Evolutionary conservation across 1,284 basidiomycete species (phyloP).

Genomic region (Apiotrichum montevideense): DNA sequence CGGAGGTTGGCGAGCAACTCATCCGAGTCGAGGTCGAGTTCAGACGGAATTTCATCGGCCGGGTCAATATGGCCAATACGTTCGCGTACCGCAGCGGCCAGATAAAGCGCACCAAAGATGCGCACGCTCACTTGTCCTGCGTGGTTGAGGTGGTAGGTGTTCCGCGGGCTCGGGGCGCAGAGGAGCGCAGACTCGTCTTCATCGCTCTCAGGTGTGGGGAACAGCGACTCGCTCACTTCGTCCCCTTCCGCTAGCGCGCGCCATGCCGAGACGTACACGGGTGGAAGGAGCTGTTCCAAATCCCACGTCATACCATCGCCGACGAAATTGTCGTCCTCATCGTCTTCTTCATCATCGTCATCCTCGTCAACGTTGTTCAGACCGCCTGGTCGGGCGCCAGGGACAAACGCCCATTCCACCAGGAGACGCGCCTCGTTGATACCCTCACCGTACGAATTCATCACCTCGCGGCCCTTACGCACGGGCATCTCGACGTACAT

Average conservation of each 20-base stretch:
- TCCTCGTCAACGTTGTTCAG: not conserved
- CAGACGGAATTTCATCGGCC: not conserved
- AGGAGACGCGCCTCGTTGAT: conserved; percentile 66
- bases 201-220: not conserved
- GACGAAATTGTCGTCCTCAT: conserved; percentile 14
- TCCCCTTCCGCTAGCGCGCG: not conserved
- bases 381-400: conserved; percentile 18
- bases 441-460: conserved; percentile 73
- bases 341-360: not conserved
- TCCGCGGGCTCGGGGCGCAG: not conserved
- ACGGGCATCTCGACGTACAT: conserved; percentile 35
- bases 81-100: conserved; percentile 1
- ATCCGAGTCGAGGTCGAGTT: not conserved
- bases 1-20: not conserved
- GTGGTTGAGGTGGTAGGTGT: conserved; percentile 23
- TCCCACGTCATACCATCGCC: conserved; percentile 31
- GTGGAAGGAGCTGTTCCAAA: conserved; percentile 18
- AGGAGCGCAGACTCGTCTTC: conserved; percentile 9
- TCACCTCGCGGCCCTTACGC: conserved; percentile 58
- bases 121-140: conserved; percentile 20
- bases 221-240: not conserved
- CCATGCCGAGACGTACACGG: conserved; percentile 16
- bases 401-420: conserved; percentile 64
- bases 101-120: conserved; percentile 16
- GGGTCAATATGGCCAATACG: not conserved